phyloP scores from a whole-genome alignment of 225 moss, liverwort and hornwort species.

The Climacium dendroides region DNA sequence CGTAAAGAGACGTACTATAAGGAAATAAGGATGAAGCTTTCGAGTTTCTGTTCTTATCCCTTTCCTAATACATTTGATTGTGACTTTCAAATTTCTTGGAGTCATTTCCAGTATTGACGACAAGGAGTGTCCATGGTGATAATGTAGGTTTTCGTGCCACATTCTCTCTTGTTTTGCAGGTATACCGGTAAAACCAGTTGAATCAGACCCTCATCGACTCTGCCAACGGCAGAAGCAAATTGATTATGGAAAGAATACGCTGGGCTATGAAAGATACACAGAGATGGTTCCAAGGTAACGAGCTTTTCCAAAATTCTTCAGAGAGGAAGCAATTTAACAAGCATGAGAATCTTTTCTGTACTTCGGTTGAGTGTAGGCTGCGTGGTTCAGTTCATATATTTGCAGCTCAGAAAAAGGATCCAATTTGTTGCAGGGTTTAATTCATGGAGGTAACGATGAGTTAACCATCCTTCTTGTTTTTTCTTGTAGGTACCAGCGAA shows the following conservation, averaged over 20 bases:
- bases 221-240: conserved; percentile 59
- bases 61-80: neutral
- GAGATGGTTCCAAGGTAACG: conserved; percentile 42
- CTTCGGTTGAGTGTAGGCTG: neutral
- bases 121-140: neutral
- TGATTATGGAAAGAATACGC: conserved; percentile 63
- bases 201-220: conserved; percentile 47
- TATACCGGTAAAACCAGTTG: conserved; percentile 23
- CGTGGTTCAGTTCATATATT: neutral
- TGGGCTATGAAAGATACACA: conserved; percentile 49
- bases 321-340: neutral
- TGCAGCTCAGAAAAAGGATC: neutral
- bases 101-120: neutral
- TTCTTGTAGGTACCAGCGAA: conserved; percentile 27
- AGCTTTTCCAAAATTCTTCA: neutral
- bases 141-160: neutral
- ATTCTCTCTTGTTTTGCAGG: conserved; percentile 1
- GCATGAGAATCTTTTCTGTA: neutral
- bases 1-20: neutral
- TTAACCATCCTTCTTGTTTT: neutral
- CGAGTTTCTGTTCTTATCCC: neutral
- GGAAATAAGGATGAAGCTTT: neutral
- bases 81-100: neutral
- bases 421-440: neutral
- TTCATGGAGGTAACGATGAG: neutral